Conservation (phyloP, 2,329 filamentous ascomycete genomes). For the Calonectria henricotiae region DNA sequence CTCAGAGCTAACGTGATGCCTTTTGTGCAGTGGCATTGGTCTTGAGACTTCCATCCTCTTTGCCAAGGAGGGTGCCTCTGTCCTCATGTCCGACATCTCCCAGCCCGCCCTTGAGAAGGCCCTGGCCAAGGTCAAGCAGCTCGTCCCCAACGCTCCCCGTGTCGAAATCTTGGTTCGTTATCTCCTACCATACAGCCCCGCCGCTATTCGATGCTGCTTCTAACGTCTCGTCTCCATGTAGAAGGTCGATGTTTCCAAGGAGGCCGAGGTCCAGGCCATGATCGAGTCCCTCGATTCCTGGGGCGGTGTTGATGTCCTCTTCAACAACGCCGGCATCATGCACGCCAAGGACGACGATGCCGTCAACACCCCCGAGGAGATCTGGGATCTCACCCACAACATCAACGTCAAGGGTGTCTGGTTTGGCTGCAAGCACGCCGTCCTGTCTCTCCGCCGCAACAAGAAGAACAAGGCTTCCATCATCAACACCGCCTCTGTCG, state of each 20-base stretch:
- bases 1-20: conserved; percentile 30
- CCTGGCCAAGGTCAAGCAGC: conserved; percentile 80
- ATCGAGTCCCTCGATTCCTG: conserved; percentile 84
- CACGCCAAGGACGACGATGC: conserved; percentile 87
- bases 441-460: conserved; percentile 85
- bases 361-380: conserved; percentile 86
- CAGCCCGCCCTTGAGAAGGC: conserved; percentile 84
- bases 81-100: conserved; percentile 91
- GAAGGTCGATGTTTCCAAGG: conserved; percentile 86
- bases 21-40: conserved; percentile 82
- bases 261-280: conserved; percentile 82
- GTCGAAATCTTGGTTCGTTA: conserved; percentile 72
- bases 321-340: conserved; percentile 99
- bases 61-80: conserved; percentile 87
- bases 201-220: neutral
- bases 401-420: conserved; percentile 99
- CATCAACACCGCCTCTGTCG: conserved; percentile 94
- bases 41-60: conserved; percentile 94
- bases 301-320: conserved; percentile 92
- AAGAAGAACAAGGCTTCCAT: conserved; percentile 85
- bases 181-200: neutral
- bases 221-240: conserved; percentile 35
- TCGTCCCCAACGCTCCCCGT: conserved; percentile 75
- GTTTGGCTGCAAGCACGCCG: conserved; percentile 94
- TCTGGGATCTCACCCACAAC: conserved; percentile 94